Evolutionary conservation across 345 rosid genomes (phyloP), one percentile per base, ranked within the genome.

Genomic region (Kernera saxatilis): DNA sequence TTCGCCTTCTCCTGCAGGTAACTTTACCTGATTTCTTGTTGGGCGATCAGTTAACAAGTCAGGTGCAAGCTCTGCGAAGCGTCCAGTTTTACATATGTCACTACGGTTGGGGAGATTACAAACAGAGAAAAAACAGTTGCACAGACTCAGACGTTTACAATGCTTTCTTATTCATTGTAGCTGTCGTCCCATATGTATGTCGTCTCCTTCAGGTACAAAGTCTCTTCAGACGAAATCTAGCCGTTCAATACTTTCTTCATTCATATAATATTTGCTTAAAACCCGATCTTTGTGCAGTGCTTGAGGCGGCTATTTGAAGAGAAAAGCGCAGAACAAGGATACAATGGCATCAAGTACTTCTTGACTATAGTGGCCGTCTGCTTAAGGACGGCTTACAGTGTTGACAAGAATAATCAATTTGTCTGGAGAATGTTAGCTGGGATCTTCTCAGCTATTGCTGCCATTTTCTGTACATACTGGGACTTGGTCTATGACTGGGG

Each of bases 401-500:
- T 84, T 0, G 43, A 76, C 45, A 8, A 68, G 11, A 75, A 67
- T 21, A 6, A 43, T 14, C 0, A 50, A 68, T 43, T 69, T 29
- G 17, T 49, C 2, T 86, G 91, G 95, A 43, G 46, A 70, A 52
- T 81, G 5, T 40, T 78, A 12, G 86, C 89, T 15, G 77, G 83
- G 67, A 23, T 79, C 17, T 78, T 85, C 73, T 86, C 92, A 10
- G 77, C 58, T 11, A 40, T 63, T 64, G 86, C 96, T 27, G 85
- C 96, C 17, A 64, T 83, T 12, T 2, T 76, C 30, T 32, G 81
- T 33, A 89, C 92, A 15, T 87, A 89, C 48, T 89, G 92, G 96
- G 92, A 85, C 72, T 72, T 89, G 32, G 82, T 87, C 51, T 18
- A 45, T 0, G 96, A 89, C n/a, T 89, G 96, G 96, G 96, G 92